Evolutionary conservation across 768 basidiomycete genomes (phyloP).

Genomic region (Lactarius psammicola): DNA sequence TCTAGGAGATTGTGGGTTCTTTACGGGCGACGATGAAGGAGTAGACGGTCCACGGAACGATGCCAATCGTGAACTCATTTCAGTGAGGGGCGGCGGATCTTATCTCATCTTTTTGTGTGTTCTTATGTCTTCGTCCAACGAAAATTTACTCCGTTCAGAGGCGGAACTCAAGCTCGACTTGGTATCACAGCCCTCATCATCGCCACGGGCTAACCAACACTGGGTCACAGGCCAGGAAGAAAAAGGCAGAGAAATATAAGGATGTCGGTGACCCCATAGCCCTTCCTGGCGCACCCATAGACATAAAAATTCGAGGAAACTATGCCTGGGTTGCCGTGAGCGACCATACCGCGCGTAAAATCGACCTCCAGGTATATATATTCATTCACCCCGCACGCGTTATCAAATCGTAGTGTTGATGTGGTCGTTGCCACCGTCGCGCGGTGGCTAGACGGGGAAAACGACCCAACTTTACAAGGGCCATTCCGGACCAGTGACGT

Average conservation of each 20-base stretch:
- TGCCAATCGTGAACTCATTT: conserved; percentile 58
- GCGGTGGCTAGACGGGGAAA: conserved; percentile 66
- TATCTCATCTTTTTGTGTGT: neutral
- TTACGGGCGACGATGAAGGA: conserved; percentile 64
- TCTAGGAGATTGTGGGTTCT: conserved; percentile 39
- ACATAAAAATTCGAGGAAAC: conserved; percentile 59
- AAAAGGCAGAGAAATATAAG: conserved; percentile 71
- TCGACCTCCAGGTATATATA: conserved; percentile 78
- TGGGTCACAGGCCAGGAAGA: conserved; percentile 56
- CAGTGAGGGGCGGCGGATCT: neutral
- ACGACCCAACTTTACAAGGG: conserved; percentile 74
- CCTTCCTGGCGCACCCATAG: conserved; percentile 71
- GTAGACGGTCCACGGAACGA: conserved; percentile 82
- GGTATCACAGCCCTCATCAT: conserved; percentile 35
- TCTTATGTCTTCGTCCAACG: neutral
- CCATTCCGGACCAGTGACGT: conserved; percentile 88
- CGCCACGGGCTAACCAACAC: conserved; percentile 6
- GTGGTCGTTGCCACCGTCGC: conserved; percentile 7
- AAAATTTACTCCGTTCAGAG: conserved; percentile 27
- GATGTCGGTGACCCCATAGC: conserved; percentile 76
- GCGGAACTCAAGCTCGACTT: conserved; percentile 61
- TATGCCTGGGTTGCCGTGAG: conserved; percentile 89
- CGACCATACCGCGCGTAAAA: conserved; percentile 65
- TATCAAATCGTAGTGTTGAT: neutral
- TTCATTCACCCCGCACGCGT: neutral